Percentiles rank a stretch among this genome's conserved stretches.
phyloP scores from a whole-genome alignment of 1,284 basidiomycete species.

The Cutaneotrichosporon mucoides region DNA sequence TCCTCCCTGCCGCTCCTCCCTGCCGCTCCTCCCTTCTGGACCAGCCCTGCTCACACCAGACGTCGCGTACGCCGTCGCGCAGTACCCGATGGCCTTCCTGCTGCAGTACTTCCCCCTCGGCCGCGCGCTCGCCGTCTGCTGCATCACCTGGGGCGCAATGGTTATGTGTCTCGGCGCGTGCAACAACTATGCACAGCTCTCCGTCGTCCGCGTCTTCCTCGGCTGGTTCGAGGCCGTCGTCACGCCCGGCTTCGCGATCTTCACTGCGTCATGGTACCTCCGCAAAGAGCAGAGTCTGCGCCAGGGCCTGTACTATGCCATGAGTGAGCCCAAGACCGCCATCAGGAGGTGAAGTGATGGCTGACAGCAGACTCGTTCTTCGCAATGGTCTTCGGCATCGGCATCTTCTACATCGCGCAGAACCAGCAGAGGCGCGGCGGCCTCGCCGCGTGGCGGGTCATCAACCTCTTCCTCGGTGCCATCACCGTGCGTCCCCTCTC shows the following conservation, averaged over 20 bases:
- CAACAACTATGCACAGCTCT: conserved; percentile 27
- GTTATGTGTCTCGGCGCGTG: conserved; percentile 26
- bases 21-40: too few species aligned
- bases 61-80: too few species aligned
- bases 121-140: conserved; percentile 17
- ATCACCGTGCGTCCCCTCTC: conserved; percentile 12
- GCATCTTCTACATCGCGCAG: conserved; percentile 29
- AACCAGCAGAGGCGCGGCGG: conserved; percentile 18
- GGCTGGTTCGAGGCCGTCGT: conserved; percentile 32
- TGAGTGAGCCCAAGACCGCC: conserved; percentile 15
- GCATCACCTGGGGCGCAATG: conserved; percentile 26
- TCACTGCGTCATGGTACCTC: conserved; percentile 14
- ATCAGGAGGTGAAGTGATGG: too few species aligned
- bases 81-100: conserved; percentile 27
- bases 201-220: conserved; percentile 19
- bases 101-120: conserved; percentile 31
- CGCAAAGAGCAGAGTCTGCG: conserved; percentile 16
- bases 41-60: conserved; percentile 8
- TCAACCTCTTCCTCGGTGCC: conserved; percentile 35
- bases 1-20: too few species aligned
- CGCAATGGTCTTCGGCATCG: conserved; percentile 20
- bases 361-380: conserved; percentile 25
- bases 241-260: conserved; percentile 30
- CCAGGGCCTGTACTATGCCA: conserved; percentile 25
- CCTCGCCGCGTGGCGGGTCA: conserved; percentile 31